Evolutionary conservation across 768 basidiomycete genomes (phyloP).

Genomic region (Termitomyces heimii): DNA sequence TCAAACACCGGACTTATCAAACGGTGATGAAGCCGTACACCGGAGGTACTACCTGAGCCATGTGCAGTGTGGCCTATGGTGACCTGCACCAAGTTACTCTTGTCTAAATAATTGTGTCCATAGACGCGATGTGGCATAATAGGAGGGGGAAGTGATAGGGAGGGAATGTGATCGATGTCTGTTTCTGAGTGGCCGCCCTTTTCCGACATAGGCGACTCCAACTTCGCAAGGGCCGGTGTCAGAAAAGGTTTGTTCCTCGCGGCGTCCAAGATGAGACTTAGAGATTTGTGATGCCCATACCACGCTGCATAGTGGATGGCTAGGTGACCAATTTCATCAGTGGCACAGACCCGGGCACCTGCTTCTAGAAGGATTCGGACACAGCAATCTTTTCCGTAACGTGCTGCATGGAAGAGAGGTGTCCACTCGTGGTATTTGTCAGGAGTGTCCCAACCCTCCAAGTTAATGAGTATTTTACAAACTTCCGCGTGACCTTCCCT

Average conservation of each 20-base stretch:
- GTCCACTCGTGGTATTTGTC: conserved; percentile 99
- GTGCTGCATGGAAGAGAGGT: conserved; percentile 91
- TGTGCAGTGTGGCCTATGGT: conserved; percentile 67
- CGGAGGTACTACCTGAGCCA: conserved; percentile 25
- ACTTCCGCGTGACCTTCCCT: conserved; percentile 87
- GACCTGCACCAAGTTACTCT: conserved; percentile 79
- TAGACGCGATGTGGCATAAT: conserved; percentile 98
- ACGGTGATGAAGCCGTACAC: conserved; percentile 68
- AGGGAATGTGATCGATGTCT: conserved; percentile 90
- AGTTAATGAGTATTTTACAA: conserved; percentile 67
- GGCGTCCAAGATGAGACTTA: conserved; percentile 52
- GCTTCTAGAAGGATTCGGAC: conserved; percentile 76
- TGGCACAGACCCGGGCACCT: conserved; percentile 66
- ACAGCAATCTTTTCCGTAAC: conserved; percentile 74
- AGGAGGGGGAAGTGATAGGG: conserved; percentile 92
- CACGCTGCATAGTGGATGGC: conserved; percentile 95
- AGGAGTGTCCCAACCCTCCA: conserved; percentile 76
- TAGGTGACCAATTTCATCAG: conserved; percentile 80
- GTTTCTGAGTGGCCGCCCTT: conserved; percentile 37
- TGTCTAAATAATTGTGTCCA: conserved; percentile 93
- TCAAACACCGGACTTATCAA: conserved; percentile 64
- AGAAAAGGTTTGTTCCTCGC: conserved; percentile 24
- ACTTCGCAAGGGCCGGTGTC: conserved; percentile 16
- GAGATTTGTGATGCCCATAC: conserved; percentile 80
- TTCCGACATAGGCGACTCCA: conserved; percentile 36